Base-by-base conservation (phyloP, 345 rosid species). In the Ceriops zippeliana region DNA sequence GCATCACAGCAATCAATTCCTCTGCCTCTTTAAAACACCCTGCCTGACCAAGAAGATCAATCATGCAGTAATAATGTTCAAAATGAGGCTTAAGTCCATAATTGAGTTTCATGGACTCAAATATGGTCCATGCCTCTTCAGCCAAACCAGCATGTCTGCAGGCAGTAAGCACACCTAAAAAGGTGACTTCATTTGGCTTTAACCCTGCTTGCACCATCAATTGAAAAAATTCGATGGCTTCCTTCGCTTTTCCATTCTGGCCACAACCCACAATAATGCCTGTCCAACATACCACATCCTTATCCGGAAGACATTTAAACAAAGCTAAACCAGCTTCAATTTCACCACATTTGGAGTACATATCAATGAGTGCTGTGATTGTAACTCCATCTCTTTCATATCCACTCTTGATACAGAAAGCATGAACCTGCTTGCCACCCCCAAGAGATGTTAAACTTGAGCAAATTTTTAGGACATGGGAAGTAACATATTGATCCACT, bases 321-420 rank as follows among this genome's bases (percentile, higher is more conserved):
- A 88, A 70, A 69, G 66, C 74, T 75, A 90, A 64, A 68, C 83
- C 81, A 30, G 70, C 71, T 27, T 82, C 87, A 58, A 88, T 84
- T 71, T 86, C 86, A 34, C 93, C 93, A 75, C 91, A 81, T 85
- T 90, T 90, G 24, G 83, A 78, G 60, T 88, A 88, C 90, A 86
- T 78, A 75, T 86, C 84, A 20, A 84, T 59, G 0, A 90, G 82
- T 46, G 83, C 84, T 5, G 91, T 84, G 52, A 70, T 54, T 17
- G 80, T 76, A 19, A 86, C 79, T 17, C 75, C 76, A 58, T 88
- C 92, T 22, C 78, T 65, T 68, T 80, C 90, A 63, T 77, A 83
- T 27, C 91, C 89, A 51, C 76, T 73, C 79, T 86, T 90, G 24
- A 80, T 61, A 76, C 86, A 83, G 7, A 88, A 75, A 66, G 85